Percentiles rank a stretch among this genome's conserved stretches.
Evolutionary conservation across 805 yeast species (phyloP).

Genomic region (Dipodascus albidus): DNA sequence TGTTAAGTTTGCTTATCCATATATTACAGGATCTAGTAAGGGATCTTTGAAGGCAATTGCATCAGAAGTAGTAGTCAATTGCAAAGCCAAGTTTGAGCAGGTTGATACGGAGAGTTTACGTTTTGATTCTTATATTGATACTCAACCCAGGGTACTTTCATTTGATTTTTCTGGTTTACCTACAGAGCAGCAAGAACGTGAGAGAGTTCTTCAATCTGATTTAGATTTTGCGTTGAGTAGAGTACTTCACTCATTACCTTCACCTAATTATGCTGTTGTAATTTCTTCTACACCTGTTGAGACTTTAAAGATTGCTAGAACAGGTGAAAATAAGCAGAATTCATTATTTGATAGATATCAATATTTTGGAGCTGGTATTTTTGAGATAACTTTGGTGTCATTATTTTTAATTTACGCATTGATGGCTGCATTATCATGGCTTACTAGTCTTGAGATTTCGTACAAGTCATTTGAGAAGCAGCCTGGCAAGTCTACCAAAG

Average conservation of each 20-base stretch:
- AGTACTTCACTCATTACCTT: slow-evolving; percentile 22
- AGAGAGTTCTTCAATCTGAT: slow-evolving; percentile 10
- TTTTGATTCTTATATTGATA: slow-evolving; percentile 47
- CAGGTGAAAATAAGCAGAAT: not conserved
- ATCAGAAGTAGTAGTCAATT: slow-evolving; percentile 20
- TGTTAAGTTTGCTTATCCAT: not conserved
- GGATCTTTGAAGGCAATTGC: not conserved
- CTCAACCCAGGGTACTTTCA: slow-evolving; percentile 47
- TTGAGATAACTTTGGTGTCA: slow-evolving; percentile 63
- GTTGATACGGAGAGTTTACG: slow-evolving; percentile 33
- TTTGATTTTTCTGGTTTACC: slow-evolving; percentile 47
- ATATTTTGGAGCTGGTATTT: slow-evolving; percentile 71
- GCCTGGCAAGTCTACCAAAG: slow-evolving; percentile 16
- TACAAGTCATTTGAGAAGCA: slow-evolving; percentile 75
- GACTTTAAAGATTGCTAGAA: not conserved
- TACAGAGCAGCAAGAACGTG: slow-evolving; percentile 20
- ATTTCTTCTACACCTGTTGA: slow-evolving; percentile 21
- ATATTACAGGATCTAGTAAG: not conserved
- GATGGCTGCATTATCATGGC: slow-evolving; percentile 57
- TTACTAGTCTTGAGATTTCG: slow-evolving; percentile 58
- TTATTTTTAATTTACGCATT: slow-evolving; percentile 46
- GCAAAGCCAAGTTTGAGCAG: slow-evolving; percentile 38
- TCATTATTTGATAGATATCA: slow-evolving; percentile 51
- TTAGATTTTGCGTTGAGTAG: slow-evolving; percentile 19
- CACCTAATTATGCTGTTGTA: slow-evolving; percentile 25